Percentiles rank a stretch among this genome's conserved stretches.
Conservation (phyloP, 2,329 filamentous ascomycete genomes). For the Colletotrichum graminicola region DNA sequence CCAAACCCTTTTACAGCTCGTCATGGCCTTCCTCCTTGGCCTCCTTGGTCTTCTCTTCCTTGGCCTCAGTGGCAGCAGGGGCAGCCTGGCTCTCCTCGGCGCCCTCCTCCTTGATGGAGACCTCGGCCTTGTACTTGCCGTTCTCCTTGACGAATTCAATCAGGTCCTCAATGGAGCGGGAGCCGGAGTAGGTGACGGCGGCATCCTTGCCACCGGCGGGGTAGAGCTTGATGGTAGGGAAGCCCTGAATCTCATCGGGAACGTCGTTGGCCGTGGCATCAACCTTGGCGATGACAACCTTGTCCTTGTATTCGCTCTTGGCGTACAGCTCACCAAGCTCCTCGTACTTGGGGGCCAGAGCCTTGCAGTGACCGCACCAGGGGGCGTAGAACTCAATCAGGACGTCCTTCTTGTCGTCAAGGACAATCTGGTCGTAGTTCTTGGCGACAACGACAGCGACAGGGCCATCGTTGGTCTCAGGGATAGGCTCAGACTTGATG, state of each 20-base stretch:
- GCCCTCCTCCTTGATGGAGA: slow-evolving; percentile 67
- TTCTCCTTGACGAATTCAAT: slow-evolving; percentile 94
- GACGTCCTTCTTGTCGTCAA: slow-evolving; percentile 96
- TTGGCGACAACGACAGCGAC: slow-evolving; percentile 92
- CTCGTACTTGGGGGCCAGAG: slow-evolving; percentile 95
- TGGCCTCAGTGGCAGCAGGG: slow-evolving; percentile 65
- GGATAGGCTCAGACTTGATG: slow-evolving; percentile 98
- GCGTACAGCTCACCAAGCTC: slow-evolving; percentile 85
- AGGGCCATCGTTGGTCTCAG: slow-evolving; percentile 90
- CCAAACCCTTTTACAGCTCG: slow-evolving; percentile 74
- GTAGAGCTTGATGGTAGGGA: slow-evolving; percentile 99
- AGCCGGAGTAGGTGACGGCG: slow-evolving; percentile 88
- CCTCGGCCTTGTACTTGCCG: slow-evolving; percentile 86
- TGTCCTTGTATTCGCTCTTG: slow-evolving; percentile 82
- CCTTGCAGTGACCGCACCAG: slow-evolving; percentile 99
- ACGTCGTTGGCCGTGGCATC: slow-evolving; percentile 97
- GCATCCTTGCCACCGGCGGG: slow-evolving; percentile 87
- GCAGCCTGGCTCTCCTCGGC: slow-evolving; percentile 65
- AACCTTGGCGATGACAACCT: slow-evolving; percentile 96
- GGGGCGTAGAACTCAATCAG: slow-evolving; percentile 98
- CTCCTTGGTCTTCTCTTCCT: slow-evolving; percentile 59
- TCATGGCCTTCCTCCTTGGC: slow-evolving; percentile 70
- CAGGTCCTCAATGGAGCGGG: slow-evolving; percentile 91
- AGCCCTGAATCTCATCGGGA: slow-evolving; percentile 95
- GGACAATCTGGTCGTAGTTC: slow-evolving; percentile 91